Evolutionary conservation across 352 stramenopile species (phyloP).

Genomic region (Phytopythium chamaehyphon): DNA sequence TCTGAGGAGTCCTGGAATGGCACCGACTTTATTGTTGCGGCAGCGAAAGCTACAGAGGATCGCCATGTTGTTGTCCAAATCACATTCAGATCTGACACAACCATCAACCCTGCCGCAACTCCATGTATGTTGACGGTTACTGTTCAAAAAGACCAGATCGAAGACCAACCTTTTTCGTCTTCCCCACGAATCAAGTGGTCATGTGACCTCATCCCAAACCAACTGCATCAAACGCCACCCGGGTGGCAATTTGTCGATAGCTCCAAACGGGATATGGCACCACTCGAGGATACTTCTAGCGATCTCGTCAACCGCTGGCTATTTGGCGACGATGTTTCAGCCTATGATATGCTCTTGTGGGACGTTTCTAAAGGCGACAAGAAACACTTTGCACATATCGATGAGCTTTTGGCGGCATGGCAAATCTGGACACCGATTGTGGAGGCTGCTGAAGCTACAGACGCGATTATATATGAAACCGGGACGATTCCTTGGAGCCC

Average conservation of each 20-base stretch:
- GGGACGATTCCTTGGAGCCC: neutral
- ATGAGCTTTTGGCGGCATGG: slow-evolving; percentile 65
- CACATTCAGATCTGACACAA: neutral
- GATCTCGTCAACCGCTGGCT: slow-evolving; percentile 12
- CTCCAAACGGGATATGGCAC: slow-evolving; percentile 6
- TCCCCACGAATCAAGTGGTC: slow-evolving; percentile 32
- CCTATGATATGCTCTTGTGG: slow-evolving; percentile 30
- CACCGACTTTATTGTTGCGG: slow-evolving; percentile 36
- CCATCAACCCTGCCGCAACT: neutral
- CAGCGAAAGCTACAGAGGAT: slow-evolving; percentile 28
- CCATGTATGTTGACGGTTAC: slow-evolving; percentile 25
- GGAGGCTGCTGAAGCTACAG: slow-evolving; percentile 19
- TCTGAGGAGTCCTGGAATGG: slow-evolving; percentile 19
- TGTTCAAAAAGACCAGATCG: slow-evolving; percentile 25
- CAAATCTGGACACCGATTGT: slow-evolving; percentile 56
- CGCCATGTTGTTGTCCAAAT: slow-evolving; percentile 6
- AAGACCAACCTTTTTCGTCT: slow-evolving; percentile 10
- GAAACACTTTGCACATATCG: slow-evolving; percentile 40
- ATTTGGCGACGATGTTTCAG: slow-evolving; percentile 24
- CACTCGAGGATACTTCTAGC: neutral
- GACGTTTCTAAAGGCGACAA: slow-evolving; percentile 16
- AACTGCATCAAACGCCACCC: slow-evolving; percentile 1
- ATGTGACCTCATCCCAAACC: slow-evolving; percentile 15
- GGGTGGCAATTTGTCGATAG: slow-evolving; percentile 10
- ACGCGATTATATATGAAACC: neutral